These are phyloP conservation scores for Afroboletus lepidellus DNA, from an alignment of 1,284 basidiomycete genomes.

Conservation along the genomic window DNA sequence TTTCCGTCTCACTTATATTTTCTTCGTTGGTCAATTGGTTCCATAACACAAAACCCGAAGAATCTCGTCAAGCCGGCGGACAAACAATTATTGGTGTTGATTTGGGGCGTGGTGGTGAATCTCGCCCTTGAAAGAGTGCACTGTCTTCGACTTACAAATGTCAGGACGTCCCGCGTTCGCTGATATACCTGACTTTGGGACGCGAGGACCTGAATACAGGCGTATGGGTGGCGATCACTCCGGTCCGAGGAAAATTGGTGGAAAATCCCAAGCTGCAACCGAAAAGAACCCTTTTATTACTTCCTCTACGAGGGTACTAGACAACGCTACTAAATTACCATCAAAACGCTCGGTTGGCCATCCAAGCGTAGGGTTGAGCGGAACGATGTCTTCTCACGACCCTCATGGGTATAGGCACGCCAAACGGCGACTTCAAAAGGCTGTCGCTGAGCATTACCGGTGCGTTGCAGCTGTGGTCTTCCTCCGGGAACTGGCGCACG, in stretches of 20 bases:
- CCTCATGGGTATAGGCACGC: conserved; percentile 83
- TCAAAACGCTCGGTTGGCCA: neutral
- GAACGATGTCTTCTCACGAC: conserved; percentile 37
- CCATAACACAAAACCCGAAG: neutral
- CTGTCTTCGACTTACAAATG: conserved; percentile 6
- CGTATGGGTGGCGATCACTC: neutral
- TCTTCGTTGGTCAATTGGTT: conserved; percentile 5
- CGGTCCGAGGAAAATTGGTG: conserved; percentile 1
- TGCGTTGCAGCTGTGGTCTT: conserved; percentile 30
- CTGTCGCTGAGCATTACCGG: conserved; percentile 85
- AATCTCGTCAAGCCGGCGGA: neutral
- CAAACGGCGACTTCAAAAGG: conserved; percentile 80
- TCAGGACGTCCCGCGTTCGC: neutral
- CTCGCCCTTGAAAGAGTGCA: neutral
- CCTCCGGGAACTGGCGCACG: neutral
- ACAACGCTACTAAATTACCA: neutral
- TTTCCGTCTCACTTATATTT: conserved; percentile 9
- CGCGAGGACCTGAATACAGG: neutral
- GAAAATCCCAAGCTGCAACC: neutral
- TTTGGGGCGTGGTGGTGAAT: conserved; percentile 6
- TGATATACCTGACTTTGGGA: neutral
- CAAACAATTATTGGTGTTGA: conserved; percentile 3
- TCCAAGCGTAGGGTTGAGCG: neutral
- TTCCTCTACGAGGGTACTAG: neutral
- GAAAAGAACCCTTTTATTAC: neutral